Evolutionary conservation across 345 rosid genomes (phyloP), one percentile per base, ranked within the genome.

Genomic region (Moricandia moricandioides): DNA sequence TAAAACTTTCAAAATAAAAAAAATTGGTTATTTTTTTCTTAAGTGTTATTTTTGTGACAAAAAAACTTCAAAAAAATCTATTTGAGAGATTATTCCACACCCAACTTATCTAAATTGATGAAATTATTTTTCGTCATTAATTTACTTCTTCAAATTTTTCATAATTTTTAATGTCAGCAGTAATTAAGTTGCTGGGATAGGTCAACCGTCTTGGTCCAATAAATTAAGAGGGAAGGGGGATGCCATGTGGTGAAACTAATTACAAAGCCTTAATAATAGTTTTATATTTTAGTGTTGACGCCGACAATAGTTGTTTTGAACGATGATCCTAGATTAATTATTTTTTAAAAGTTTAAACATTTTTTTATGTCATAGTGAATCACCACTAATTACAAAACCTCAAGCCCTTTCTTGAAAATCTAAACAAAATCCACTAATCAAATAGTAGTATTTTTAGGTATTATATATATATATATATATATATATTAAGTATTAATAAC

Each of bases 181-280:
- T 74, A 45, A 66, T 58, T 45, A 52, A 67, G 37, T 40, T 4
- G 27, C 33, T 7, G 39, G 10, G 27, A 34, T 14, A 6, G 43
- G 73, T 75, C 79, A 67, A 75, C 55, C 78, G 47, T 55, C 21
- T 67, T 52, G 4, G 55, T 34, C 62, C 43, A 75, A 35, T 60
- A 58, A 67, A 74, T 24, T 26, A 26, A 56, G 35, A 57, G n/a
- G 39, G 33, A 12, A 56, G 58, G 77, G 31, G 33, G 65, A 56
- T 66, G 47, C 65, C 78, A 66, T 74, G 67, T 58, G 78, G 78
- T 58, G 61, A 61, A 16, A 31, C 47, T 65, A 65, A 30, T 56
- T 70, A 56, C 65, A 30, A 73, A 56, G 35, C 5, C 71, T 65
- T 33, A n/a, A 62, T 24, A 29, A 27, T 17, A 12, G 6, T 52